These are phyloP conservation scores for Pseudonitzschia delicatissima DNA, from an alignment of 108 stramenopile species.

Conservation along the genomic window DNA sequence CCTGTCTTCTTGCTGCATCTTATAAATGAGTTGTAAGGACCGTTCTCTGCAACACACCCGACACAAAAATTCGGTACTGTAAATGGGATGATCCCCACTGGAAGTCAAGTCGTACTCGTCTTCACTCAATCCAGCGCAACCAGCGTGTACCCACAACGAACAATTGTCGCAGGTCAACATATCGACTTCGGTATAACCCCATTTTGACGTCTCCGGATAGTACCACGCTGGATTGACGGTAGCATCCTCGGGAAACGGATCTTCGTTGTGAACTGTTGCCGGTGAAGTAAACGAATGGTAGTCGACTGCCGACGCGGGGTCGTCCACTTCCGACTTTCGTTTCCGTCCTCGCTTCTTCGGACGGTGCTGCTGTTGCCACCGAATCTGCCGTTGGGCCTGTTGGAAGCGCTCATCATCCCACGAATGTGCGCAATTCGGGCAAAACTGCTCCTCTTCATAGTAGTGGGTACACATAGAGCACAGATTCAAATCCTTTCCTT, in stretches of 20 bases:
- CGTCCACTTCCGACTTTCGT: slow-evolving; percentile 40
- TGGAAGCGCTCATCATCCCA: slow-evolving; percentile 62
- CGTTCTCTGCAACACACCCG: slow-evolving; percentile 49
- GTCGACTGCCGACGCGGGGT: slow-evolving; percentile 16
- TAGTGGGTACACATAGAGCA: slow-evolving; percentile 51
- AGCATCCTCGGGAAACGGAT: slow-evolving; percentile 35
- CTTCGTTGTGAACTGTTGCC: slow-evolving; percentile 17
- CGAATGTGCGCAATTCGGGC: slow-evolving; percentile 58
- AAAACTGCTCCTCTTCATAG: slow-evolving; percentile 47
- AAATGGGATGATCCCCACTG: slow-evolving; percentile 52
- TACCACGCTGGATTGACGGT: slow-evolving; percentile 51
- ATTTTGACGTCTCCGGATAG: slow-evolving; percentile 49
- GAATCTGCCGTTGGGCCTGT: slow-evolving; percentile 42
- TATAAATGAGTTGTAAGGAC: slow-evolving; percentile 40
- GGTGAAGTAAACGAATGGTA: slow-evolving; percentile 30
- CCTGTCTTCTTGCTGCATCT: slow-evolving; percentile 54
- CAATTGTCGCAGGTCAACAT: slow-evolving; percentile 77
- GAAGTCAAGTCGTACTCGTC: slow-evolving; percentile 54
- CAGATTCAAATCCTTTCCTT: slow-evolving; percentile 33
- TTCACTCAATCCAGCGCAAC: slow-evolving; percentile 54
- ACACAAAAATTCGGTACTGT: slow-evolving; percentile 64
- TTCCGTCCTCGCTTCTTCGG: slow-evolving; percentile 45
- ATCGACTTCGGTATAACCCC: slow-evolving; percentile 63
- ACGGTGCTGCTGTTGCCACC: slow-evolving; percentile 23
- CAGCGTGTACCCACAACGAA: slow-evolving; percentile 77